Conservation (phyloP, 345 rosid genomes). For the Populus simonii region DNA sequence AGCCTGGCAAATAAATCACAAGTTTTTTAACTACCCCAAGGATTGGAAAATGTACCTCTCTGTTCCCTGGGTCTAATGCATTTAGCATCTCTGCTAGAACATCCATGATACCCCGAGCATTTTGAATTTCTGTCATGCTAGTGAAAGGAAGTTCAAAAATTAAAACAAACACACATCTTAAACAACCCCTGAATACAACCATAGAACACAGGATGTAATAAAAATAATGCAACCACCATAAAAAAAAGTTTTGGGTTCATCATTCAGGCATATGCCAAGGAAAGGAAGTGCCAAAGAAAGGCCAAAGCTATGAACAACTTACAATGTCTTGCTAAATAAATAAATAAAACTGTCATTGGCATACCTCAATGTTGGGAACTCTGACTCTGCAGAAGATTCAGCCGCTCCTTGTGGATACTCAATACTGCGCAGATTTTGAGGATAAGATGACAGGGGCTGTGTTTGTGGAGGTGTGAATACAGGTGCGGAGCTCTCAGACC, state of each 20-base stretch:
- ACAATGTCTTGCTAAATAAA: neutral
- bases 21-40: neutral
- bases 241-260: neutral
- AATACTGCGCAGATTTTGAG: slow-evolving; percentile 65
- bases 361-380: slow-evolving; percentile 88
- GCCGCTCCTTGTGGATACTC: slow-evolving; percentile 52
- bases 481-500: slow-evolving; percentile 85
- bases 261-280: neutral
- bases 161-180: slow-evolving; percentile 8
- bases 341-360: slow-evolving; percentile 5
- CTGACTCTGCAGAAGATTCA: slow-evolving; percentile 81
- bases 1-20: neutral
- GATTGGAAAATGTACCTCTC: slow-evolving; percentile 57
- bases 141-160: slow-evolving; percentile 32
- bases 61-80: slow-evolving; percentile 85
- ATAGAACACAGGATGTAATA: neutral
- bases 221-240: slow-evolving; percentile 6
- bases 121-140: slow-evolving; percentile 95
- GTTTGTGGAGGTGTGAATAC: slow-evolving; percentile 95
- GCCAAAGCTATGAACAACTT: neutral
- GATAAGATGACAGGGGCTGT: slow-evolving; percentile 79
- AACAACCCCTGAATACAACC: neutral
- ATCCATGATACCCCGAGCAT: slow-evolving; percentile 96
- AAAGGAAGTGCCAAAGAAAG: neutral
- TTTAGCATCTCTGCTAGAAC: slow-evolving; percentile 97